phyloP scores from a whole-genome alignment of 2,329 filamentous ascomycete genomes.

The Fusarium algeriense region DNA sequence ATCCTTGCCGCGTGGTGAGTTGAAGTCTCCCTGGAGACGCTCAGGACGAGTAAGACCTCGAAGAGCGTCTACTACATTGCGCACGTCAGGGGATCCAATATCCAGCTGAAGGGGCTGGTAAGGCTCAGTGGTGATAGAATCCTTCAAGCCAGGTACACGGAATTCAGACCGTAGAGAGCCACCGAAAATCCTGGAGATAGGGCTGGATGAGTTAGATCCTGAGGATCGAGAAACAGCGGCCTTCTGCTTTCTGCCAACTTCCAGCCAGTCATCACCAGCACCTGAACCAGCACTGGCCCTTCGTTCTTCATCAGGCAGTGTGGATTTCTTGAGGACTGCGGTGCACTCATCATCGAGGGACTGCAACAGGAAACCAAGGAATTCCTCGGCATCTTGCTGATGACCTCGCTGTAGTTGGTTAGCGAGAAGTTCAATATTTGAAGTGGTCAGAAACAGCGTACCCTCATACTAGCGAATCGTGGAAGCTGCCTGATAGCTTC shows the following conservation, averaged over 20 bases:
- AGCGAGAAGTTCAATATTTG: neutral
- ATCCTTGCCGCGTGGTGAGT: slow-evolving; percentile 80
- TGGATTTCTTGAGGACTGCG: slow-evolving; percentile 69
- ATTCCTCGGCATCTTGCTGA: slow-evolving; percentile 98
- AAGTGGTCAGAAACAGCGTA: slow-evolving; percentile 58
- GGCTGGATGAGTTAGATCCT: slow-evolving; percentile 80
- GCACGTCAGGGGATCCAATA: slow-evolving; percentile 86
- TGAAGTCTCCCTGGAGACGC: slow-evolving; percentile 86
- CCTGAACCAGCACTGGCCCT: slow-evolving; percentile 46
- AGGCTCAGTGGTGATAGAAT: slow-evolving; percentile 91
- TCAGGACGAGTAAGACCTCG: slow-evolving; percentile 87
- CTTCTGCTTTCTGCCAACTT: slow-evolving; percentile 94
- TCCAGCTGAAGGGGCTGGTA: slow-evolving; percentile 96
- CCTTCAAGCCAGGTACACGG: slow-evolving; percentile 85
- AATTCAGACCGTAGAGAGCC: slow-evolving; percentile 92
- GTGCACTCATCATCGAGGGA: slow-evolving; percentile 94
- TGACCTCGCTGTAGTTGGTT: slow-evolving; percentile 77
- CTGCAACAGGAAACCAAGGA: slow-evolving; percentile 91
- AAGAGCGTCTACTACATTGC: slow-evolving; percentile 92
- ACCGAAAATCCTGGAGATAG: slow-evolving; percentile 94
- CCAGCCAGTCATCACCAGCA: slow-evolving; percentile 76
- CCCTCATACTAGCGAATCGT: slow-evolving; percentile 91
- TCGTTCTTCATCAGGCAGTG: slow-evolving; percentile 50
- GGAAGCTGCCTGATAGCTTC: slow-evolving; percentile 88
- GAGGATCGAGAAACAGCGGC: slow-evolving; percentile 87